Base-by-base conservation (phyloP, 257 asterid genomes). In the Craterostigma plantagineum region DNA sequence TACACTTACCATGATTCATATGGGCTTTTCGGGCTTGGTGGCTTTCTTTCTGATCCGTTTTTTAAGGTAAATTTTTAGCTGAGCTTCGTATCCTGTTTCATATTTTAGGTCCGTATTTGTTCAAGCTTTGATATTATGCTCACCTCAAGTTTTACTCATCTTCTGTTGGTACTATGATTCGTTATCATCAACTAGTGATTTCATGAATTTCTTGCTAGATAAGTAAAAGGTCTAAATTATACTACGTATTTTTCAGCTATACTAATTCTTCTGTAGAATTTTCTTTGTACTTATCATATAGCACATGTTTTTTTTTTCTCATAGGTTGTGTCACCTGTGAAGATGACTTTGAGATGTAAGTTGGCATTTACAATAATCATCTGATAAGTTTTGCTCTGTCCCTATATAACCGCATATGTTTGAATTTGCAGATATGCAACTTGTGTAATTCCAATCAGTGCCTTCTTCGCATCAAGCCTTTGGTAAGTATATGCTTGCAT, bases 371-470 rank as follows among this genome's bases (percentile, higher is more conserved):
- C 15, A 10, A n/a, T 14, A 9, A 40, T 40, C 3, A n/a, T 10
- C 44, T 7, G 14, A 16, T 16, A 40, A 8, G 13, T 10, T 40
- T 40, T 7, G 8, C 16, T 10, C 16, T 12, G 30, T 15, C 6
- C 9, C 39, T 57, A 14, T 51, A 14, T 70, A 49, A 49, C 59
- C 35, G 18, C 50, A 16, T 43, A 46, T 48, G 36, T 39, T 64
- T 60, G 38, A 10, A 53, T n/a, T n/a, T 68, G 68, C 99, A 91
- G 99, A 75, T 91, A 91, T 38, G 82, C 76, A 1, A 72, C 94
- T 11, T 80, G 96, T 56, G 99, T 91, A 38, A 60, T 91, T 53
- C 99, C 99, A 40, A 91, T 91, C 45, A 71, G 85, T 48, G 92
- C 92, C 11, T 74, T 78, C 63, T 78, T 78, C 35, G 85, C 65